Base-by-base conservation (phyloP, 225 moss, liverwort and hornwort genomes). In the Polytrichum commune region DNA sequence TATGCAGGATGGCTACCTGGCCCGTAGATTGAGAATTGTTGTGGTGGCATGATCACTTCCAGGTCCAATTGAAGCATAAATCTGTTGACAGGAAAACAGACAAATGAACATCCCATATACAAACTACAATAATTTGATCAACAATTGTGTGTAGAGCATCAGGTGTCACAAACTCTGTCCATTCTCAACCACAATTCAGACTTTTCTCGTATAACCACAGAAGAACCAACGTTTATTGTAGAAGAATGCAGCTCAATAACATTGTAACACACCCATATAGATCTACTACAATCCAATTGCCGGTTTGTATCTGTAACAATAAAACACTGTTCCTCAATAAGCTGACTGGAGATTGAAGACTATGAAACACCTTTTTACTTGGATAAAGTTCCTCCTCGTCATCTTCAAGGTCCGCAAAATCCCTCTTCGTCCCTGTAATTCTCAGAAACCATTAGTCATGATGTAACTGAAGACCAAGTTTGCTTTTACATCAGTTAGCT, bases 311-410 rank as follows among this genome's bases (percentile, higher is more conserved):
- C 46, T 46, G 46, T 13, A 13, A 46, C 46, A 46, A 46, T 22
- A 28, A 19, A 54, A 28, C 18, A 68, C 65, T 19, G 33, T 18
- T 53, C 27, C 68, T 53, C 20, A 54, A 24, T 53, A 16, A 13
- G 46, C 13, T 10, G 46, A 46, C 46, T 27, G 33, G 20, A 27
- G 27, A 29, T 58, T 69, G 66, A 33, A 32, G 6, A 64, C 4
- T 7, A 63, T 26, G 25, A 19, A 19, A 6, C 60, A 87, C 90
- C 73, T 84, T 95, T 79, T 92, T 98, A 32, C 91, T 63, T 24
- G 93, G 98, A 79, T 98, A 98, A 20, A 95, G 77, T 46, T 97
- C 97, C 71, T 90, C 90, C 64, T 98, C 98, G 65, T 98, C 98
- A 54, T 98, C 98, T 72, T 98, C 98, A 69, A 98, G 86, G 61